Evolutionary conservation across 192 early-diverging fungal species (phyloP).

Genomic region (Podila verticillata): DNA sequence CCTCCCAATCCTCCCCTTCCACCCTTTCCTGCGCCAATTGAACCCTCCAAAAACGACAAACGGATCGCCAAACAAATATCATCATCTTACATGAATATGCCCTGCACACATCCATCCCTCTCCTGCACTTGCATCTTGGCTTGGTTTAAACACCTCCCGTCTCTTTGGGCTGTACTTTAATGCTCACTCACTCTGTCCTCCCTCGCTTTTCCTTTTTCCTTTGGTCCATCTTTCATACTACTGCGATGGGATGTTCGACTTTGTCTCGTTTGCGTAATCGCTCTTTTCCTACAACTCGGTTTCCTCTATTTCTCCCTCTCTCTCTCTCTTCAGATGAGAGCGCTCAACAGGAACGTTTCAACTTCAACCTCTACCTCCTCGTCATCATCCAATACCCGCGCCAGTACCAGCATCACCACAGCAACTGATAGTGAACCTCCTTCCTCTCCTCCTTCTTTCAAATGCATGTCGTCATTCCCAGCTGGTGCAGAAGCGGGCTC

Average conservation of each 20-base stretch:
- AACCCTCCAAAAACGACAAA: no score
- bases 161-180: neutral
- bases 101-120: no score
- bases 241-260: no score
- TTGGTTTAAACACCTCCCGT: neutral
- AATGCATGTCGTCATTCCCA: constrained; percentile 1
- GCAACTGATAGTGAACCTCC: constrained; percentile 10
- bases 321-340: constrained; percentile 28
- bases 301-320: no score
- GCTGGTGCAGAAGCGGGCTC: constrained; percentile 6
- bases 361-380: constrained; percentile 23
- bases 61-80: no score
- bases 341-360: constrained; percentile 31
- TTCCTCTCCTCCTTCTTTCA: neutral
- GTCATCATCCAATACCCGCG: neutral
- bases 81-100: no score
- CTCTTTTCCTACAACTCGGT: neutral
- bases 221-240: neutral
- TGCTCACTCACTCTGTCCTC: neutral
- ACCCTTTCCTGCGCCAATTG: no score
- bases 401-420: neutral
- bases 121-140: no score
- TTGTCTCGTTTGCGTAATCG: neutral
- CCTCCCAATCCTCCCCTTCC: no score
- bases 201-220: neutral